phyloP scores from a whole-genome alignment of 345 rosid genomes.

The Salix koriyanagi region DNA sequence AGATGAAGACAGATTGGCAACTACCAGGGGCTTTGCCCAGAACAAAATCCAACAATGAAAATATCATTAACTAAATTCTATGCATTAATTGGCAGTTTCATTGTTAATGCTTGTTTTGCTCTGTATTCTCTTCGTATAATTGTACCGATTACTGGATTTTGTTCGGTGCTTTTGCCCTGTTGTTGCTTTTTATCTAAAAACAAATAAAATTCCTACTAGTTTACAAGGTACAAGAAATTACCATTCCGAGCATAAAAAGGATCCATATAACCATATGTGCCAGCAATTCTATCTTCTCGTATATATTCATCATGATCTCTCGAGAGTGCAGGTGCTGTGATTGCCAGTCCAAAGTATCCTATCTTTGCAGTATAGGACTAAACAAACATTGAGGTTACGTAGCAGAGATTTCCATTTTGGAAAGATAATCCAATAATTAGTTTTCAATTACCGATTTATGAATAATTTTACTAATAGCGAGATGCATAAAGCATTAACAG shows the following conservation, averaged over 20 bases:
- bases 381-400: neutral
- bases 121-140: too few relatives aligned
- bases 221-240: neutral
- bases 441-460: too few relatives aligned
- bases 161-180: too few relatives aligned
- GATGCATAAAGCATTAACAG: too few relatives aligned
- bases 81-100: too few relatives aligned
- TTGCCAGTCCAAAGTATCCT: constrained; percentile 7
- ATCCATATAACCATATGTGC: neutral
- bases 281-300: neutral
- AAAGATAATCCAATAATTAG: neutral
- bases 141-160: too few relatives aligned
- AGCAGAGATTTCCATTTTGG: too few relatives aligned
- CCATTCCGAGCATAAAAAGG: neutral
- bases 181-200: too few relatives aligned
- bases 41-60: neutral
- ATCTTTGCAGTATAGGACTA: constrained; percentile 7
- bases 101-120: too few relatives aligned
- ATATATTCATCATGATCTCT: neutral
- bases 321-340: neutral
- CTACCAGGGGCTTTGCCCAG: too few relatives aligned
- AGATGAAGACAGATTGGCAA: too few relatives aligned
- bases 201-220: neutral
- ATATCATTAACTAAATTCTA: neutral
- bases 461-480: too few relatives aligned